Evolutionary conservation across 306 rosid species (phyloP), one percentile per base, ranked within the genome.

Genomic region (Oxytropis ochrocephala): DNA sequence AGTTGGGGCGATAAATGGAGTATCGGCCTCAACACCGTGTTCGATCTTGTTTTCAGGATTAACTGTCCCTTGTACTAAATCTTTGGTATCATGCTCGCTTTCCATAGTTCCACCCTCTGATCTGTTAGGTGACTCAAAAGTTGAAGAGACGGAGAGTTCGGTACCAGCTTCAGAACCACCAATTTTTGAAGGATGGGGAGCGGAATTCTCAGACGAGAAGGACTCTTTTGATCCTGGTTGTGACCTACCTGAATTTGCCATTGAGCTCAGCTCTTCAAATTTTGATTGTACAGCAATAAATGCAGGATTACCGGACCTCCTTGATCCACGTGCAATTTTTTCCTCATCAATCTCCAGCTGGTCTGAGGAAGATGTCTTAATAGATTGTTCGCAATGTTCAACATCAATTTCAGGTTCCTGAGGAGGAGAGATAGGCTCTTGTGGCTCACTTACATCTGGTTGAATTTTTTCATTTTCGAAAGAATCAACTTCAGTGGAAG

Each of bases 121-220:
- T 79, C 24, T 61, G 60, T 89, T 91, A 10, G 97, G 99, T 7
- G 97, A 95, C 81, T 91, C 96, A 47, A 95, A 91, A 12, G 96
- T 89, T 21, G 99, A 95, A 60, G 97, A 77, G 53, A 95, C 75
- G 50, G 96, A 91, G 41, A 91, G 90, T 56, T 91, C 97, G 0
- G 92, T 87, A 64, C 91, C 87, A 83, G 91, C 85, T 65, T 89
- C 96, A 63, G 97, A 87, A 64, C 85, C 96, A 72, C 85, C 88
- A 47, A 85, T 49, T 61, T 78, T 82, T 9, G 84, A 85, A 83
- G 66, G 83, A 83, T 46, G 74, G 42, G 44, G 55, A 68, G 75
- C 60, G 33, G 80, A 43, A 78, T 79, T 89, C 61, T 89, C 96
- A 48, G 66, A 69, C 9, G 48, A 16, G 29, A 68, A 30, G 67